Conservation (phyloP, 2,329 filamentous ascomycete genomes). For the Exophiala sideris region DNA sequence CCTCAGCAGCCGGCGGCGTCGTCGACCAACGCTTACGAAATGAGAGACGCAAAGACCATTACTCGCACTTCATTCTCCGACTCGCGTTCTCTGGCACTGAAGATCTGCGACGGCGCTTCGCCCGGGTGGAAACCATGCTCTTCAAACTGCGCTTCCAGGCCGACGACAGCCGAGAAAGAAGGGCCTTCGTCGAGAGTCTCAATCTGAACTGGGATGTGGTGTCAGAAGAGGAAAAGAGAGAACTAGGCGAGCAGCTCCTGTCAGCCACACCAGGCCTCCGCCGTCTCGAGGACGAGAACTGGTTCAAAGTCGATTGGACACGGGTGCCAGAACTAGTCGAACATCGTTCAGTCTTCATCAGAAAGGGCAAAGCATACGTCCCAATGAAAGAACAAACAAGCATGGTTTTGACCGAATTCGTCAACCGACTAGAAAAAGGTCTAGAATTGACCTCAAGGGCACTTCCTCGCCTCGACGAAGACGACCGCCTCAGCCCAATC, state of each 20-base stretch:
- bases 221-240: constrained; percentile 72
- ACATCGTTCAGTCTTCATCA: constrained; percentile 69
- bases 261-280: constrained; percentile 52
- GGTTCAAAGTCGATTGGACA: constrained; percentile 97
- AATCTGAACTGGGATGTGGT: constrained; percentile 84
- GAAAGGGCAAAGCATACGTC: constrained; percentile 83
- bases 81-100: constrained; percentile 90
- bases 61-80: constrained; percentile 93
- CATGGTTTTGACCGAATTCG: constrained; percentile 87
- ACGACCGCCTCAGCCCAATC: constrained; percentile 79
- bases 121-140: constrained; percentile 80
- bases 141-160: constrained; percentile 77
- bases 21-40: constrained; percentile 53
- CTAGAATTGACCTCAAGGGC: constrained; percentile 90
- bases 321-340: constrained; percentile 88
- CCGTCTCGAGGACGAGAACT: constrained; percentile 70
- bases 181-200: constrained; percentile 71
- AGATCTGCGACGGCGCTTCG: constrained; percentile 81
- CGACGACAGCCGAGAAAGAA: constrained; percentile 71
- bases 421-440: constrained; percentile 70
- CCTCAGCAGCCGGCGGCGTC: constrained; percentile 55
- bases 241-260: constrained; percentile 60
- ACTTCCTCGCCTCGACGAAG: constrained; percentile 88
- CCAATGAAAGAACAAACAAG: constrained; percentile 81
- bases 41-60: constrained; percentile 92